Conservation (phyloP, 2,329 filamentous ascomycete genomes). For the Trichoderma pleuroti region DNA sequence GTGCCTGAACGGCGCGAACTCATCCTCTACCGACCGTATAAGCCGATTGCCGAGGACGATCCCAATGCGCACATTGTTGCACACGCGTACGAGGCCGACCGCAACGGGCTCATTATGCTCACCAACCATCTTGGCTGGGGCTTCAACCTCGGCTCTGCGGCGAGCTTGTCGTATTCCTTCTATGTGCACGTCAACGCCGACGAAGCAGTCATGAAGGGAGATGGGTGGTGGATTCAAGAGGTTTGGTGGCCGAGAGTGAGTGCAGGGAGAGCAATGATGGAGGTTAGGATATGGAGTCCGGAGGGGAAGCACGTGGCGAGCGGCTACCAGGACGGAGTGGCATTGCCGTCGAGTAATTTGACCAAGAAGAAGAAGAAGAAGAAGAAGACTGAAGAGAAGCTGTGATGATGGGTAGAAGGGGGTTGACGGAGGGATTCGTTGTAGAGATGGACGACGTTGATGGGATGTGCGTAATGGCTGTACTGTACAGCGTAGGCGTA, state of each 20-base stretch:
- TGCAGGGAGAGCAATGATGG: slow-evolving; percentile 45
- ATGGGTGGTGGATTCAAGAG: slow-evolving; percentile 55
- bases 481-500: not conserved
- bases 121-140: slow-evolving; percentile 49
- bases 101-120: slow-evolving; percentile 53
- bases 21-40: slow-evolving; percentile 46
- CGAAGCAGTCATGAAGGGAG: slow-evolving; percentile 45
- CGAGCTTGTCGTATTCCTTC: slow-evolving; percentile 50
- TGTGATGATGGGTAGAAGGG: slow-evolving; percentile 22
- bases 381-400: slow-evolving; percentile 24
- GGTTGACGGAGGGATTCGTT: not conserved
- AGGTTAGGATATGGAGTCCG: slow-evolving; percentile 53
- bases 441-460: not conserved
- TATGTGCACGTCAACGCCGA: slow-evolving; percentile 50
- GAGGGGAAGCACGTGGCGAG: slow-evolving; percentile 51
- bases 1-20: slow-evolving; percentile 47
- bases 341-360: slow-evolving; percentile 27
- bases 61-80: slow-evolving; percentile 45
- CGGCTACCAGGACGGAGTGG: slow-evolving; percentile 52
- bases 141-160: slow-evolving; percentile 38
- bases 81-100: slow-evolving; percentile 51
- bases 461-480: not conserved
- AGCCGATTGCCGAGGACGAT: slow-evolving; percentile 39
- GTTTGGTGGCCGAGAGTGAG: slow-evolving; percentile 45
- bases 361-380: slow-evolving; percentile 24